phyloP scores from a whole-genome alignment of 192 early-diverging fungal species.

The Phycomyces nitens region DNA sequence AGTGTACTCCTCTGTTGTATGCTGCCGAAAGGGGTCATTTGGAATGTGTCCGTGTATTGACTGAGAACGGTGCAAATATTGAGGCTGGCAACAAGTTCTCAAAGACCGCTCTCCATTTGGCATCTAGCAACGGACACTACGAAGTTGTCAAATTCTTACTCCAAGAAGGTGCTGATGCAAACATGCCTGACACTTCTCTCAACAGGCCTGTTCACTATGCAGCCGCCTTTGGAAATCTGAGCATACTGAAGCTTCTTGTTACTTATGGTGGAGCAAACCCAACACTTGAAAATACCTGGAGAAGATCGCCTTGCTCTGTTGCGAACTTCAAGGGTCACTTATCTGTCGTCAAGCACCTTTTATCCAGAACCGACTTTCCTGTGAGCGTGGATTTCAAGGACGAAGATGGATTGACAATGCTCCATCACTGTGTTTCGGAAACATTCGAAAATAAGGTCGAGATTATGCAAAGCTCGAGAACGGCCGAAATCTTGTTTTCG shows the following conservation, averaged over 20 bases:
- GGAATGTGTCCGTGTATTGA: slow-evolving; percentile 25
- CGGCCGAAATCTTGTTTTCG: slow-evolving; percentile 20
- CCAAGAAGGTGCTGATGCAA: slow-evolving; percentile 39
- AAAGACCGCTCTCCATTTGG: slow-evolving; percentile 29
- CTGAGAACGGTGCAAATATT: slow-evolving; percentile 27
- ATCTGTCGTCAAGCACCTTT: slow-evolving; percentile 38
- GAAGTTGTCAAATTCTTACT: slow-evolving; percentile 40
- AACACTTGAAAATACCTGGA: slow-evolving; percentile 46
- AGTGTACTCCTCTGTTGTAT: slow-evolving; percentile 30
- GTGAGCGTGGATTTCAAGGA: slow-evolving; percentile 48
- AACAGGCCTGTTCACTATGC: slow-evolving; percentile 53
- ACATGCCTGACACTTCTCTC: slow-evolving; percentile 40
- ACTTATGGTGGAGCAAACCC: slow-evolving; percentile 35
- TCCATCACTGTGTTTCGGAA: slow-evolving; percentile 34
- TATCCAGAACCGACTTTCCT: slow-evolving; percentile 11
- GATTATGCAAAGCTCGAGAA: slow-evolving; percentile 22
- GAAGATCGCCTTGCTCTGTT: slow-evolving; percentile 45
- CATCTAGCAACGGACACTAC: slow-evolving; percentile 42
- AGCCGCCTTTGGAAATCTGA: slow-evolving; percentile 41
- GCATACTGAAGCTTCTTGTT: slow-evolving; percentile 40
- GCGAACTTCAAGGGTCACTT: slow-evolving; percentile 55
- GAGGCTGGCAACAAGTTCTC: slow-evolving; percentile 28
- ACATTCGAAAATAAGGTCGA: slow-evolving; percentile 22
- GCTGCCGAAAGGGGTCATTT: slow-evolving; percentile 31
- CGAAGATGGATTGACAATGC: slow-evolving; percentile 43